A percentile compares a stretch with the other conserved stretches of the same genome.
Conservation (phyloP, 345 rosid species). For the Hirschfeldia incana region DNA sequence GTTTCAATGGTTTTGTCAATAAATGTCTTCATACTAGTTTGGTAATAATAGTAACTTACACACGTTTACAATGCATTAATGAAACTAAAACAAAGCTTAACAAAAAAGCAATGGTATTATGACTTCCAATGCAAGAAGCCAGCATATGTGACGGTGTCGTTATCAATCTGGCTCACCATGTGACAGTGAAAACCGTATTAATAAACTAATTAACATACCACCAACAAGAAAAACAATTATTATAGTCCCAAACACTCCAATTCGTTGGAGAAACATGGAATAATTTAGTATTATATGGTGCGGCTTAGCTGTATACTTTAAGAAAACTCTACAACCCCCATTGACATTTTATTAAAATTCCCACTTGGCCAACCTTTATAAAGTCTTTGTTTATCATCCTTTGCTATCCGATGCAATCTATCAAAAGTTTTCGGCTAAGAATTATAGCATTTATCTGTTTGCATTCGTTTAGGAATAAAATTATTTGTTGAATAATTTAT, state of each 20-base stretch:
- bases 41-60: background rate
- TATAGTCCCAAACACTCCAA: slow-evolving; percentile 10
- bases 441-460: background rate
- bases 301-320: slow-evolving; percentile 35
- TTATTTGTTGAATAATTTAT: background rate
- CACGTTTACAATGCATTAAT: slow-evolving; percentile 15
- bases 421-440: background rate
- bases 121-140: slow-evolving; percentile 30
- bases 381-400: slow-evolving; percentile 17
- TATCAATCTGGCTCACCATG: slow-evolving; percentile 20
- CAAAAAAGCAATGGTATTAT: background rate
- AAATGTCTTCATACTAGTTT: background rate
- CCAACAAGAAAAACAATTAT: slow-evolving; percentile 14
- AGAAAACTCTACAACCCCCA: slow-evolving; percentile 9
- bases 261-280: slow-evolving; percentile 20
- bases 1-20: background rate
- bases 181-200: slow-evolving; percentile 16
- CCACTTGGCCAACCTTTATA: slow-evolving; percentile 1
- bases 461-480: background rate
- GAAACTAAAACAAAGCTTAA: background rate
- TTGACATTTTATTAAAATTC: slow-evolving; percentile 7
- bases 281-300: slow-evolving; percentile 16
- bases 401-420: slow-evolving; percentile 3
- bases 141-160: slow-evolving; percentile 13
- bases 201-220: slow-evolving; percentile 16